Base-by-base conservation (phyloP, 345 rosid genomes). In the Aquilaria yunnanensis region DNA sequence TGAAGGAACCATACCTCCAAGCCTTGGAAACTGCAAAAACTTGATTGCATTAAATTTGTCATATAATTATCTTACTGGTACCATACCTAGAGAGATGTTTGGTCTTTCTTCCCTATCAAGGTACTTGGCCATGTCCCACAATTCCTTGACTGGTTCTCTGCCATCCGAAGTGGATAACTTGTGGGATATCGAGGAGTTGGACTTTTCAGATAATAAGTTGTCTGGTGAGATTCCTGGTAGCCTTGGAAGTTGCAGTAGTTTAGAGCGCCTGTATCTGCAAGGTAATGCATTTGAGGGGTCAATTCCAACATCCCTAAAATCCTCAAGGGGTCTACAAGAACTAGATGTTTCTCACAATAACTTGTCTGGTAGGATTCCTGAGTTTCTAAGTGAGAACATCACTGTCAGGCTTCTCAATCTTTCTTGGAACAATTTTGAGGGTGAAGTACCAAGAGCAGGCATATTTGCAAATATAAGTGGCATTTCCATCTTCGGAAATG, bases 1-100 rank as follows among this genome's bases (percentile, higher is more conserved):
- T 0, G 68, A 72, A 10, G 78, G 83, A 12, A 58, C 54, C 61
- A 73, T 75, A 34, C 80, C 83, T 61, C 14, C 65, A 7, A 75
- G 63, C 47, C 67, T 73, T 11, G 78, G 78, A 14, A 67, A 65
- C 14, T 72, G 68, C 32, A 23, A 49, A 14, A 64, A 59, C 3
- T 68, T 79, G 58, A 51, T 10, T 32, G 37, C 12, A 30, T 55
- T 79, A 4, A 56, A 65, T 53, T 34, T 75, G 30, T 75, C 80
- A 51, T 57, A 56, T 30, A 75, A 79, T 63, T 47, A 59, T 41
- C 75, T 75, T 2, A 73, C 5, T 30, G 80, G 83, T 49, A 67
- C 64, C 62, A 61, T 78, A 64, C 77, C 83, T 23, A 61, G n/a
- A 61, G 59, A 79, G 54, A 54, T 72, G 30, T 1, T 72, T 13